Conservation (phyloP, 371 early-diverging fungal genomes). For the Apophysomyces ossiformis region DNA sequence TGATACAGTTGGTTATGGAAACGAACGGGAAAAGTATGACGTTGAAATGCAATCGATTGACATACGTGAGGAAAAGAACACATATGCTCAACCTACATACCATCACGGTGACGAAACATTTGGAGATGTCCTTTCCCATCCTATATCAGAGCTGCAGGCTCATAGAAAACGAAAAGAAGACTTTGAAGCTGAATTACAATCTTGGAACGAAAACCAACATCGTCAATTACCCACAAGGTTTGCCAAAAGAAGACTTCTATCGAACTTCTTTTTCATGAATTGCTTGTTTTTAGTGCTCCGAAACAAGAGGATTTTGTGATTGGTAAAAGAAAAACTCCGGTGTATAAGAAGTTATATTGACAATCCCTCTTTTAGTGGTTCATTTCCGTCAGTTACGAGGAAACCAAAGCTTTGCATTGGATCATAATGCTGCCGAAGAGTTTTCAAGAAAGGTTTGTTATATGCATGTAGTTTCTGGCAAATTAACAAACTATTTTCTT, state of each 20-base stretch:
- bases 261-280: neutral
- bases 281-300: conserved; percentile 10
- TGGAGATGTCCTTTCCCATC: conserved; percentile 48
- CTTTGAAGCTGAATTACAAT: conserved; percentile 22
- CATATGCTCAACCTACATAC: conserved; percentile 23
- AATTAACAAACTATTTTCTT: conserved; percentile 1
- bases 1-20: neutral
- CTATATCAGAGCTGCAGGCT: conserved; percentile 39
- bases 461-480: neutral
- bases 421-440: conserved; percentile 37
- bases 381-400: conserved; percentile 53
- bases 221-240: neutral
- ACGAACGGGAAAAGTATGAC: conserved; percentile 14
- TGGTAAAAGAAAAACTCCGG: neutral
- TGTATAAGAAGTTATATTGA: neutral
- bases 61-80: conserved; percentile 12
- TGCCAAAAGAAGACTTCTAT: conserved; percentile 10
- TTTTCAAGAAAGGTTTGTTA: conserved; percentile 35
- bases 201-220: conserved; percentile 19
- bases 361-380: conserved; percentile 27
- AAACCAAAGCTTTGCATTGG: conserved; percentile 47
- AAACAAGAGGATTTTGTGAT: conserved; percentile 1
- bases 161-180: conserved; percentile 37
- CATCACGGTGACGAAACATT: conserved; percentile 52
- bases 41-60: conserved; percentile 4